Percentiles rank a stretch among this genome's conserved stretches.
These are phyloP conservation scores for Ustulina deusta DNA, from an alignment of 2,329 filamentous ascomycete genomes.

Conservation along the genomic window DNA sequence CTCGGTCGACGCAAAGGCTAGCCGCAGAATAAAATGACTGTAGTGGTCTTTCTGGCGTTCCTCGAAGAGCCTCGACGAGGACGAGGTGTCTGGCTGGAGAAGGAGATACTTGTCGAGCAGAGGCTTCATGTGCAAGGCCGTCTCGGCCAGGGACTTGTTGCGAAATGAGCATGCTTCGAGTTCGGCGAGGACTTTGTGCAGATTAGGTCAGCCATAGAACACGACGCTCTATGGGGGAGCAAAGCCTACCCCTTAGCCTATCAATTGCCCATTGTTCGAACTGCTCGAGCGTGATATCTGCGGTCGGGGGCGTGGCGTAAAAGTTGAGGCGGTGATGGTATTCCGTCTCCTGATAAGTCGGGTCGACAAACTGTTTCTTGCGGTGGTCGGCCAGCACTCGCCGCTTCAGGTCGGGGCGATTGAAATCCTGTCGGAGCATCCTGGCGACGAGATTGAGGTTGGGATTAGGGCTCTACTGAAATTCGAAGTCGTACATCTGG, in stretches of 20 bases:
- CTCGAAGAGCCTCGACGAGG: constrained; percentile 65
- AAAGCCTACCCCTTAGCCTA: constrained; percentile 76
- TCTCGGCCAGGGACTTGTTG: constrained; percentile 87
- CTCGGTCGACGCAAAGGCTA: constrained; percentile 92
- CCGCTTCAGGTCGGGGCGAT: constrained; percentile 75
- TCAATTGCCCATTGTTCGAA: constrained; percentile 99
- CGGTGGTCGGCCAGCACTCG: constrained; percentile 81
- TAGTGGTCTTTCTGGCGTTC: constrained; percentile 97
- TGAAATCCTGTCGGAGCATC: constrained; percentile 53
- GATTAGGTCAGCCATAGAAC: constrained; percentile 39
- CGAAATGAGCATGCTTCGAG: constrained; percentile 96
- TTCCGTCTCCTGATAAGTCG: constrained; percentile 79
- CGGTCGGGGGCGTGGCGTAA: constrained; percentile 87
- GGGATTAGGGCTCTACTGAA: background rate
- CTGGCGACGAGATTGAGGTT: constrained; percentile 23
- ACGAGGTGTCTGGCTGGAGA: constrained; percentile 48
- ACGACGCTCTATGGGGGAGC: background rate
- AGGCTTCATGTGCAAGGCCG: constrained; percentile 83
- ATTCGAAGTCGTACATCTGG: background rate
- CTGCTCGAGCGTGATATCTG: constrained; percentile 94
- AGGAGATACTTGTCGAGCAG: constrained; percentile 77
- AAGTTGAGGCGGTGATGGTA: constrained; percentile 93
- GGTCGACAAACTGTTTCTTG: constrained; percentile 86
- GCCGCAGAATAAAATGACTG: constrained; percentile 93
- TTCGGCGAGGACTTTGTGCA: constrained; percentile 81